Evolutionary conservation across 805 yeast genomes (phyloP).

Genomic region (Yamadazyma kitorensis): DNA sequence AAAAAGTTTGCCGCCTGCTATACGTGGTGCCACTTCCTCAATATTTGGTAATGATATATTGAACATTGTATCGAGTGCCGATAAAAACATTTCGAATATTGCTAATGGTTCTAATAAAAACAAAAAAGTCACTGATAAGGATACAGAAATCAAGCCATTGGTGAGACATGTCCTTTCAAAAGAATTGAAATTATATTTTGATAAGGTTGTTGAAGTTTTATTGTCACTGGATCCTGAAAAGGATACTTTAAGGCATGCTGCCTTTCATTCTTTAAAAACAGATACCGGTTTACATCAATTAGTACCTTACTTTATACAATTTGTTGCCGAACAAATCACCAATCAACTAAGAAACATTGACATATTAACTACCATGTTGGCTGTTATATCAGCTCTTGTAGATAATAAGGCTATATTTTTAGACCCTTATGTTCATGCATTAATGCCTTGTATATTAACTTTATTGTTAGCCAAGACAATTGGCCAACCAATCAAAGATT

Average conservation of each 20-base stretch:
- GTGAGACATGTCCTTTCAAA: constrained; percentile 94
- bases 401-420: constrained; percentile 81
- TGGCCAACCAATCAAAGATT: constrained; percentile 51
- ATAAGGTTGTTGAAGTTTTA: constrained; percentile 80
- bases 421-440: constrained; percentile 93
- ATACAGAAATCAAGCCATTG: constrained; percentile 73
- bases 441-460: constrained; percentile 95
- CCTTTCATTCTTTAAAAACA: constrained; percentile 75
- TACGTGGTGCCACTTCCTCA: constrained; percentile 75
- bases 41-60: constrained; percentile 39
- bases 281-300: constrained; percentile 97
- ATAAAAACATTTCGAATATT: constrained; percentile 6
- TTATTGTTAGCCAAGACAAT: constrained; percentile 82
- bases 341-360: constrained; percentile 74
- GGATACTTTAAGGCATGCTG: constrained; percentile 68
- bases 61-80: constrained; percentile 19
- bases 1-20: constrained; percentile 68
- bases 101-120: constrained; percentile 13
- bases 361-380: constrained; percentile 78
- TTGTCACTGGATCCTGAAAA: constrained; percentile 53
- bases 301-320: constrained; percentile 94
- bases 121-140: constrained; percentile 29
- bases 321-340: constrained; percentile 92
- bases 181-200: constrained; percentile 90
- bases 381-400: constrained; percentile 79